Base-by-base conservation (phyloP, 371 early-diverging fungal species). In the Lichtheimia corymbifera region DNA sequence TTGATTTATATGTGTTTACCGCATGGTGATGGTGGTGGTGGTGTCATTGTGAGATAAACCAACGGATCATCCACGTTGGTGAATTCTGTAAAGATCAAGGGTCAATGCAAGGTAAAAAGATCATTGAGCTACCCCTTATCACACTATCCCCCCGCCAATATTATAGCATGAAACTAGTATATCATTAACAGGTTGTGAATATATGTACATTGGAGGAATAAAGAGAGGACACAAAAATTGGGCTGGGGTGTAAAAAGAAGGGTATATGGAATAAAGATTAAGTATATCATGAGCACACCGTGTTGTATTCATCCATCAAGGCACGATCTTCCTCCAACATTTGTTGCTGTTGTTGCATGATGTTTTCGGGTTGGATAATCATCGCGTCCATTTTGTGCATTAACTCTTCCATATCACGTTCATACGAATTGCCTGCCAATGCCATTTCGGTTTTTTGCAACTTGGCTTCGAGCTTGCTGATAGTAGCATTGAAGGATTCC, bases 381-480 rank as follows among this genome's bases (percentile, higher is more conserved):
- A 67, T 62, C 6, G 63, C 67, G 45, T 59, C 60, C 67, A 67
- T 67, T n/a, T 51, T 47, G 47, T 67, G 59, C 60, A 55, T 62
- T 2, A 67, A 30, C 17, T 67, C 59, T 45, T 67, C 67, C 47
- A 67, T 63, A 24, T 59, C 63, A 7, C 45, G 51, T 17, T 67
- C 58, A 14, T 62, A 41, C 9, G 22, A 35, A 30, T 62, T n/a
- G 45, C 58, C 43, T 55, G 66, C 45, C 59, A 49, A 20, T 17
- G 64, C 63, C 30, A 59, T 51, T 24, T 76, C 76, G 11, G 67
- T 64, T 25, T 70, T 66, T 24, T 61, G 64, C 18, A 73, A 55
- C 35, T 66, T 63, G 35, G 65, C 28, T 49, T 71, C 69, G 20
- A 72, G 61, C 40, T 65, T 65, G 22, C 57, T 51, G 9, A 68